These are phyloP conservation scores for Nidula microcarpa DNA, from an alignment of 768 basidiomycete species.

Conservation along the genomic window DNA sequence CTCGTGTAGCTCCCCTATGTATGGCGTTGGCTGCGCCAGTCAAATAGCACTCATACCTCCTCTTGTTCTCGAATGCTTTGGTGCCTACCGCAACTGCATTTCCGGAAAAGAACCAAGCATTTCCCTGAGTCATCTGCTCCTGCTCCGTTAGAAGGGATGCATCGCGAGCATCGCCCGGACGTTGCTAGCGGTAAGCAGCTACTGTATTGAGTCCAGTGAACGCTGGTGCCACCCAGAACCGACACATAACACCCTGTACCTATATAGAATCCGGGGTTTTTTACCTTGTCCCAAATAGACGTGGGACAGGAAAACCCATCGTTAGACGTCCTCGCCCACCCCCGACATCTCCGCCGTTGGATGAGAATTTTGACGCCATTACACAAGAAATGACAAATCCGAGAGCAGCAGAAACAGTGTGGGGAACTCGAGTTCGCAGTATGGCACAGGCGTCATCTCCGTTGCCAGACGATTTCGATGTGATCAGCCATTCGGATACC, in stretches of 20 bases:
- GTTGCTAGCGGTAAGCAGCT: constrained; percentile 8
- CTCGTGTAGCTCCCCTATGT: constrained; percentile 26
- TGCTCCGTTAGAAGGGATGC: constrained; percentile 6
- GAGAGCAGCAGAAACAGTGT: constrained; percentile 16
- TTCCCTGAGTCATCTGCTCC: constrained; percentile 1
- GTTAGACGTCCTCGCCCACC: constrained; percentile 34
- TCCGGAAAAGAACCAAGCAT: constrained; percentile 9
- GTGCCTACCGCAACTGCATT: constrained; percentile 20
- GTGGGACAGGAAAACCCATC: constrained; percentile 29
- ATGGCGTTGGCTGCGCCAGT: constrained; percentile 18
- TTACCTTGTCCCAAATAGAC: constrained; percentile 36
- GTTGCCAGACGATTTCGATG: constrained; percentile 36
- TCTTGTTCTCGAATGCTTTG: constrained; percentile 22
- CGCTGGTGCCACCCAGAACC: background rate
- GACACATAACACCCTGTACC: constrained; percentile 1
- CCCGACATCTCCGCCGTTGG: constrained; percentile 31
- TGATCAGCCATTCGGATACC: constrained; percentile 19
- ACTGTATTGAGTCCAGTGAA: constrained; percentile 3
- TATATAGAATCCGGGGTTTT: constrained; percentile 29
- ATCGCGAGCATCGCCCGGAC: constrained; percentile 8
- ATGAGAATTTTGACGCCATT: constrained; percentile 37
- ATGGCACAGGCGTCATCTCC: constrained; percentile 21
- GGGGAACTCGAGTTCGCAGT: constrained; percentile 11
- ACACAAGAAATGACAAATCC: constrained; percentile 22
- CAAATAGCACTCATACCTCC: constrained; percentile 8